Evolutionary conservation across 2,329 filamentous ascomycete genomes (phyloP), one percentile per base, ranked within the genome.

Genomic region (Aspergillus terreus): DNA sequence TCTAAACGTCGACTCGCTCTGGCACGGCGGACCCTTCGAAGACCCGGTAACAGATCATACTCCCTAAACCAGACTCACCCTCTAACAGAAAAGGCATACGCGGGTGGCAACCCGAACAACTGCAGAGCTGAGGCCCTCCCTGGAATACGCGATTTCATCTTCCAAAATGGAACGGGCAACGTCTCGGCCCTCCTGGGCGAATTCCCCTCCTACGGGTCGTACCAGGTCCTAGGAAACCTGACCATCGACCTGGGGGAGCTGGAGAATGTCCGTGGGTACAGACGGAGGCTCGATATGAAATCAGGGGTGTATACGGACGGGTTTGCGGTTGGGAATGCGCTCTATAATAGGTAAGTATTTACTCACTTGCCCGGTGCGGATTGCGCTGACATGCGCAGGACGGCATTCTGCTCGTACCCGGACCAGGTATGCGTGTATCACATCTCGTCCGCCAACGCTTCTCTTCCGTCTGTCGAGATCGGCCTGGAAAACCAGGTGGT

Each of bases 401-500:
- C 43, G n/a, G 45, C 48, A 1, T 60, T 60, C 32, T 64, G 62
- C 46, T 60, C 57, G 0, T 69, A 69, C 35, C 72, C 73, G 0
- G 68, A 75, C 48, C 63, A 71, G 25, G 66, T 73, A 6, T 76
- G 74, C 41, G 65, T 74, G 1, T 76, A 75, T 44, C 55, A 62
- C 2, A 41, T 76, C 2, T 47, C 51, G 27, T 30, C 27, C 0
- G 69, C 70, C 0, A 58, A 59, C 1, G 35, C 23, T 2, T 44
- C 54, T 0, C 61, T 82, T 2, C 78, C 79, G 2, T 52, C 46
- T 0, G 55, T 82, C 0, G 65, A 64, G 0, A 49, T 82, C 7
- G 59, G 58, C 2, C 61, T 81, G 2, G 71, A 76, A 19, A 80
- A 81, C 51, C 54, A 63, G 9, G 62, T 76, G 2, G 59, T 71